Evolutionary conservation across 805 yeast genomes (phyloP).

Genomic region (Suhomyces sp.): DNA sequence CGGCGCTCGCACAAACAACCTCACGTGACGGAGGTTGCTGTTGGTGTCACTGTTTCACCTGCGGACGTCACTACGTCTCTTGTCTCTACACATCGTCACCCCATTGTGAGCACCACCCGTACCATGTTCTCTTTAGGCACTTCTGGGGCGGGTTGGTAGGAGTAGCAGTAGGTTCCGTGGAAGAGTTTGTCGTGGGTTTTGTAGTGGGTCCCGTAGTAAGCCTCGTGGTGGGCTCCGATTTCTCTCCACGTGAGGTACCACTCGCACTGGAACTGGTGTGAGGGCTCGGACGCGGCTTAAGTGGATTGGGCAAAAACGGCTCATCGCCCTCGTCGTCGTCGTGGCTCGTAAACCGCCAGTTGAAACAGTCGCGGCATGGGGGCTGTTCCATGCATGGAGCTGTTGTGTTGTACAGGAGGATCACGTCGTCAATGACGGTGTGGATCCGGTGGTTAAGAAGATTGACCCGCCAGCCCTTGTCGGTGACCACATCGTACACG

Average conservation of each 20-base stretch:
- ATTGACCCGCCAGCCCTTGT: slow-evolving; percentile 88
- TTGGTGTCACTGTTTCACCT: slow-evolving; percentile 1
- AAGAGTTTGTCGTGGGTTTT: background rate
- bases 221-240: background rate
- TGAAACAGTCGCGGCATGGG: slow-evolving; percentile 86
- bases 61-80: slow-evolving; percentile 7
- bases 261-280: background rate
- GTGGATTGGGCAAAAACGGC: slow-evolving; percentile 38
- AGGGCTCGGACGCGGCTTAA: slow-evolving; percentile 19
- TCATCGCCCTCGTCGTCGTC: slow-evolving; percentile 39
- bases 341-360: slow-evolving; percentile 73
- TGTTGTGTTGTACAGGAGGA: slow-evolving; percentile 68
- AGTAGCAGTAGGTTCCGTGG: background rate
- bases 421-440: slow-evolving; percentile 80
- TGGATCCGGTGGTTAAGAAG: slow-evolving; percentile 86
- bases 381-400: slow-evolving; percentile 73
- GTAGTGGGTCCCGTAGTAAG: background rate
- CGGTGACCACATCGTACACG: slow-evolving; percentile 84
- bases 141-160: slow-evolving; percentile 34
- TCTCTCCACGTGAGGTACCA: background rate
- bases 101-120: slow-evolving; percentile 59
- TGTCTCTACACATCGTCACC: slow-evolving; percentile 25
- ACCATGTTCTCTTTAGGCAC: slow-evolving; percentile 61
- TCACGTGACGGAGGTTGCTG: background rate
- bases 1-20: background rate